These are phyloP conservation scores for Alternaria postmessia DNA, from an alignment of 2,329 filamentous ascomycete species.

Conservation along the genomic window DNA sequence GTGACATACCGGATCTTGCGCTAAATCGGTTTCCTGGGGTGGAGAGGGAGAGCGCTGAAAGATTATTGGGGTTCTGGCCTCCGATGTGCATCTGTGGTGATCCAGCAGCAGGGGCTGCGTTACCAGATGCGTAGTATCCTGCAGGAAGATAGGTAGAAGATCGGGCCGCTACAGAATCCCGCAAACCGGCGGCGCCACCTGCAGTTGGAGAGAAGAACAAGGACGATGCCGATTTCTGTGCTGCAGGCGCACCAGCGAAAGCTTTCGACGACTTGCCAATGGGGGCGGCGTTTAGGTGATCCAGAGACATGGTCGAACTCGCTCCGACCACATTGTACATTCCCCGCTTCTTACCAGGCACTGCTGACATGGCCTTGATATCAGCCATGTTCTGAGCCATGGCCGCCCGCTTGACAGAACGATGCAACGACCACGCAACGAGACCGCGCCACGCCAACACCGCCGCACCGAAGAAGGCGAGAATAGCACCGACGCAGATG, in stretches of 20 bases:
- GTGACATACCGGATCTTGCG: constrained; percentile 43
- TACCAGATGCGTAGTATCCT: constrained; percentile 84
- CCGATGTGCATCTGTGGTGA: constrained; percentile 55
- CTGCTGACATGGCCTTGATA: constrained; percentile 68
- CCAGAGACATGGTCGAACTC: constrained; percentile 65
- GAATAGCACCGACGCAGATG: constrained; percentile 87
- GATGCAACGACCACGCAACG: constrained; percentile 89
- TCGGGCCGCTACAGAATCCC: constrained; percentile 62
- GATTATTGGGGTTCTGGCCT: constrained; percentile 42
- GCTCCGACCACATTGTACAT: constrained; percentile 56
- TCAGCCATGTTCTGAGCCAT: constrained; percentile 74
- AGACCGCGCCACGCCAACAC: constrained; percentile 88
- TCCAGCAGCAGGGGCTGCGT: constrained; percentile 57
- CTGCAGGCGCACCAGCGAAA: constrained; percentile 36
- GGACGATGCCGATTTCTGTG: constrained; percentile 55
- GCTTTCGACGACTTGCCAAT: constrained; percentile 43
- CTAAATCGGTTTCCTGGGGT: constrained; percentile 46
- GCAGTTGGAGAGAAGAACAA: constrained; percentile 97
- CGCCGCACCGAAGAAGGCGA: constrained; percentile 82
- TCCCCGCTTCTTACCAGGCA: constrained; percentile 48
- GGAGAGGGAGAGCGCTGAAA: constrained; percentile 42
- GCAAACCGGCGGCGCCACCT: constrained; percentile 59
- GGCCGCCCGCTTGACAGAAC: constrained; percentile 87
- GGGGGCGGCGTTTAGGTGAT: constrained; percentile 55
- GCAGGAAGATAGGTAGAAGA: constrained; percentile 85